phyloP scores from a whole-genome alignment of 169 alveolate genomes.

The Plasmodium sp. region DNA sequence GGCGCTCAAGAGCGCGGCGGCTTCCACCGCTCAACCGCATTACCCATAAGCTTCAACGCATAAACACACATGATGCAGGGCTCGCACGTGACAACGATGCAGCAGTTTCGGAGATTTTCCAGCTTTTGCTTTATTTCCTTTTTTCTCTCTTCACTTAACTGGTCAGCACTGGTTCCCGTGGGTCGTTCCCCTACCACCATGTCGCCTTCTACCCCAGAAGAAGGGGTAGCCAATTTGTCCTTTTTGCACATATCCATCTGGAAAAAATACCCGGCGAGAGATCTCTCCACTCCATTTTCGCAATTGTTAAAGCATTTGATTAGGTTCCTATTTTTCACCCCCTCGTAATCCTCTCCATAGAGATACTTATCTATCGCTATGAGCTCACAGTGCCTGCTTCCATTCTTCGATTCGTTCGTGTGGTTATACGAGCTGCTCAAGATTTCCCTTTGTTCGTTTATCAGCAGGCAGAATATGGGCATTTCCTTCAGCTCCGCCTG shows the following conservation, averaged over 20 bases:
- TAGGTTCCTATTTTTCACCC: constrained; percentile 37
- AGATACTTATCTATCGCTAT: constrained; percentile 63
- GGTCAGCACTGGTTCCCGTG: neutral
- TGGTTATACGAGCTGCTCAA: constrained; percentile 45
- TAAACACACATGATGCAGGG: constrained; percentile 91
- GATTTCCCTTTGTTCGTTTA: constrained; percentile 50
- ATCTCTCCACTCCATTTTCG: constrained; percentile 23
- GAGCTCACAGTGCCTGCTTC: constrained; percentile 66
- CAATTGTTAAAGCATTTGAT: constrained; percentile 58
- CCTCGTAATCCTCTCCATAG: constrained; percentile 57
- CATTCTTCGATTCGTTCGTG: constrained; percentile 67
- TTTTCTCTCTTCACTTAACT: constrained; percentile 12
- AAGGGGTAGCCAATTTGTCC: neutral
- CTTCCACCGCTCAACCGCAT: neutral
- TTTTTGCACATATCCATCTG: neutral
- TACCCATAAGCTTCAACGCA: constrained; percentile 82
- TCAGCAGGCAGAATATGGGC: constrained; percentile 56
- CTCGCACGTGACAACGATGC: constrained; percentile 82
- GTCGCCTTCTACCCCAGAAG: neutral
- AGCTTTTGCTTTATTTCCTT: constrained; percentile 5
- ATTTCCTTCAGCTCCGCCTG: constrained; percentile 51
- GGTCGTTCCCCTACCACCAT: neutral
- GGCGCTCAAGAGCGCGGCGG: neutral
- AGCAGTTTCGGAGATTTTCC: constrained; percentile 12
- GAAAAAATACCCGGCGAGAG: constrained; percentile 10